Percentiles rank a stretch among this genome's conserved stretches.
Conservation (phyloP, 768 basidiomycete genomes). For the Mycena kentingensis region DNA sequence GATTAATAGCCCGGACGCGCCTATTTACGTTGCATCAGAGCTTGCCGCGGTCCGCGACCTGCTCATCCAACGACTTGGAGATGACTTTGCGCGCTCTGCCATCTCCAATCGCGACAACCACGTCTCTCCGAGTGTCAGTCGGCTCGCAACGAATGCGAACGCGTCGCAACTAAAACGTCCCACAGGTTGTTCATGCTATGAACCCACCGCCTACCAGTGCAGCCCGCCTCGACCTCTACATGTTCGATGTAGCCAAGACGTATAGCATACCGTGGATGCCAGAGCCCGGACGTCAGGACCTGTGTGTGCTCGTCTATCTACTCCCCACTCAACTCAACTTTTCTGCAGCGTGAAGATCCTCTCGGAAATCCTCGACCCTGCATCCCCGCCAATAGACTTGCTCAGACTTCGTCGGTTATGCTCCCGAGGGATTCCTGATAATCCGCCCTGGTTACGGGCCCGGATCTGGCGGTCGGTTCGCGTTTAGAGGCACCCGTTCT, state of each 20-base stretch:
- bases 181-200: conserved; percentile 53
- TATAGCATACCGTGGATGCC: conserved; percentile 64
- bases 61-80: conserved; percentile 58
- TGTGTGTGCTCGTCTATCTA: conserved; percentile 43
- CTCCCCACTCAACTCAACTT: conserved; percentile 7
- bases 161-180: neutral
- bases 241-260: conserved; percentile 53
- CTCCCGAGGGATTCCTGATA: conserved; percentile 70
- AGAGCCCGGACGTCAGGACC: conserved; percentile 59
- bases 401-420: conserved; percentile 57
- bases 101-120: conserved; percentile 49
- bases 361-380: conserved; percentile 61
- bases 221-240: conserved; percentile 54
- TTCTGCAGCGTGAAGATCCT: conserved; percentile 50
- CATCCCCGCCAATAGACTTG: conserved; percentile 57
- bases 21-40: conserved; percentile 41
- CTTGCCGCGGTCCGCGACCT: conserved; percentile 55
- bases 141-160: neutral
- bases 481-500: neutral
- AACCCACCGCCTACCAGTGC: conserved; percentile 58
- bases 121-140: conserved; percentile 53
- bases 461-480: conserved; percentile 74
- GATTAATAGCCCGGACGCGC: neutral
- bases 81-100: conserved; percentile 58
- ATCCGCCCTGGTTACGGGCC: conserved; percentile 75